Percentiles rank a stretch among this genome's conserved stretches.
Evolutionary conservation across 768 basidiomycete species (phyloP).

Genomic region (Sarcodon aspratus): DNA sequence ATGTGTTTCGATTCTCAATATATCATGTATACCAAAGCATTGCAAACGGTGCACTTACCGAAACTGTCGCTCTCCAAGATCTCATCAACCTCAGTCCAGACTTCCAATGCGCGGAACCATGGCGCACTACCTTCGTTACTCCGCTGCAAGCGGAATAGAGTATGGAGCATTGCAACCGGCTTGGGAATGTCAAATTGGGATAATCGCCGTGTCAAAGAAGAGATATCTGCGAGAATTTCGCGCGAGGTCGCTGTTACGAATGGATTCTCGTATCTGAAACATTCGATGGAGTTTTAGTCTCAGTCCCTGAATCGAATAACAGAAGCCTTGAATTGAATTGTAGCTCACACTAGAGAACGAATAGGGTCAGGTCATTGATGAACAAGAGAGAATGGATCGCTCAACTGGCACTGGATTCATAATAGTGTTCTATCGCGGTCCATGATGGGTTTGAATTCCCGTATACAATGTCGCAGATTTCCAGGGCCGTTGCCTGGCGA

Average conservation of each 20-base stretch:
- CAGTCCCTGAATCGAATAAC: conserved; percentile 28
- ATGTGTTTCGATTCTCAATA: not conserved
- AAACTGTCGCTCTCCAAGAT: conserved; percentile 73
- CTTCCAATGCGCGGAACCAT: conserved; percentile 52
- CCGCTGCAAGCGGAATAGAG: conserved; percentile 38
- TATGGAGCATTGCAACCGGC: conserved; percentile 47
- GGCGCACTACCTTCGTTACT: conserved; percentile 20
- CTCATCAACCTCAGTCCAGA: conserved; percentile 70
- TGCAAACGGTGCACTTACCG: conserved; percentile 31
- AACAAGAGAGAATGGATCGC: conserved; percentile 15
- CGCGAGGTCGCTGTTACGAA: conserved; percentile 66
- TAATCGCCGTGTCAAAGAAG: conserved; percentile 46
- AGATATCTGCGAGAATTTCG: conserved; percentile 60
- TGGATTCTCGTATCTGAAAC: conserved; percentile 65
- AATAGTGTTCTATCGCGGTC: conserved; percentile 47
- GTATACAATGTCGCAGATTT: conserved; percentile 63
- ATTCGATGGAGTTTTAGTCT: not conserved
- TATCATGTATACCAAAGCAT: not conserved
- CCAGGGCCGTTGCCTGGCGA: conserved; percentile 46
- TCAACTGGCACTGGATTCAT: conserved; percentile 59
- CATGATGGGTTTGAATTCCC: conserved; percentile 38
- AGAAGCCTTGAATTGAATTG: conserved; percentile 3
- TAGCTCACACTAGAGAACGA: not conserved
- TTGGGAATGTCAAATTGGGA: conserved; percentile 57
- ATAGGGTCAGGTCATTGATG: conserved; percentile 1